phyloP scores from a whole-genome alignment of 2,329 filamentous ascomycete genomes.

The Xylaria sp. region DNA sequence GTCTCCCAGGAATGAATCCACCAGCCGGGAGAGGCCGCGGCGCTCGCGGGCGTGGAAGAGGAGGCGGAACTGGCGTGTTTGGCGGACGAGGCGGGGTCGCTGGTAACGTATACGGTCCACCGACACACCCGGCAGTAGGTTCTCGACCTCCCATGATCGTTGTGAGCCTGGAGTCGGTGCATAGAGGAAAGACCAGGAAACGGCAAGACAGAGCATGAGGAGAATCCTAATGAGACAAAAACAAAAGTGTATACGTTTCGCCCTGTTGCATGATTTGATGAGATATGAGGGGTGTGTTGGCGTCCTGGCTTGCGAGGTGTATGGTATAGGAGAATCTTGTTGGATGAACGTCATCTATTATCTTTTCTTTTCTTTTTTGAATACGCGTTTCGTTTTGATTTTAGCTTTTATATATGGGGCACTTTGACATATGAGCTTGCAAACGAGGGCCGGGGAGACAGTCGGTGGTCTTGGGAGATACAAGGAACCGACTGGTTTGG shows the following conservation, averaged over 20 bases:
- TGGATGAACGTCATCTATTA: neutral
- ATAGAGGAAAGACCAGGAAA: slow-evolving; percentile 43
- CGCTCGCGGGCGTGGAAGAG: slow-evolving; percentile 20
- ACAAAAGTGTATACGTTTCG: neutral
- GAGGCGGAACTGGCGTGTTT: slow-evolving; percentile 12
- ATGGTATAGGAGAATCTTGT: neutral
- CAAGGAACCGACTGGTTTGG: neutral
- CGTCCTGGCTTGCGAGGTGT: neutral
- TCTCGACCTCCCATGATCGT: slow-evolving; percentile 11
- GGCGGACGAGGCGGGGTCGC: slow-evolving; percentile 25
- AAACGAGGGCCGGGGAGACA: neutral
- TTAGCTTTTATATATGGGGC: no score
- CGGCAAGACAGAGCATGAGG: slow-evolving; percentile 32
- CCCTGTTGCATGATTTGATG: neutral
- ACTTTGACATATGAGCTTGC: no score
- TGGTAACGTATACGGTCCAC: slow-evolving; percentile 23
- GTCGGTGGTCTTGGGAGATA: neutral
- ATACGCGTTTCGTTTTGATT: no score
- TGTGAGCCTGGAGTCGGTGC: slow-evolving; percentile 7
- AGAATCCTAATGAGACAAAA: neutral
- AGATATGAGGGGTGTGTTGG: slow-evolving; percentile 1
- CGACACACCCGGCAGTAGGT: slow-evolving; percentile 13
- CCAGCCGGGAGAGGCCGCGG: slow-evolving; percentile 18
- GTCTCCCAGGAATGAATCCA: no score
- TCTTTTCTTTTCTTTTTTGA: neutral